Conservation (phyloP, 148 eudicot species). For the Camellia japonica region DNA sequence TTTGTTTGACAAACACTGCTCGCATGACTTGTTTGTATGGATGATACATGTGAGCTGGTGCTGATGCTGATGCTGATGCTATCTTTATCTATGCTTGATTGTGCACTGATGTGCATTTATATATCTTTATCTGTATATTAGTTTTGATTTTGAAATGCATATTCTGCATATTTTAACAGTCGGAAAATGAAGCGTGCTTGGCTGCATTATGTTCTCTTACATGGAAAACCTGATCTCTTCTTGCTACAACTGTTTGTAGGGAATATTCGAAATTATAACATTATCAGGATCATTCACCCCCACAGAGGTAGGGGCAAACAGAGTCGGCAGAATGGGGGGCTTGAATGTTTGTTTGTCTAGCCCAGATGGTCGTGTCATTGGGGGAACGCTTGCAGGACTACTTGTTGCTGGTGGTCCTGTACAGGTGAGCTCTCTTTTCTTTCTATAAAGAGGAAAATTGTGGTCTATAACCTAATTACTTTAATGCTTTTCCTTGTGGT, state of each 20-base stretch:
- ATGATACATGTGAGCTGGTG: neutral
- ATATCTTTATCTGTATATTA: too few relatives aligned
- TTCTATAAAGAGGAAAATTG: neutral
- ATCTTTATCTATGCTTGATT: neutral
- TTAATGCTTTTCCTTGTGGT: neutral
- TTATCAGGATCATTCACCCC: slow-evolving; percentile 75
- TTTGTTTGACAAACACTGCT: neutral
- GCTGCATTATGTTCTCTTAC: neutral
- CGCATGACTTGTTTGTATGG: neutral
- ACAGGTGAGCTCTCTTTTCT: slow-evolving; percentile 20
- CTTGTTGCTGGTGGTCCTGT: slow-evolving; percentile 12
- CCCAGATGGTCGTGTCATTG: slow-evolving; percentile 58
- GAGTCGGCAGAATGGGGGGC: slow-evolving; percentile 43
- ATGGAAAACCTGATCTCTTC: neutral
- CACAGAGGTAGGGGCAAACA: slow-evolving; percentile 45
- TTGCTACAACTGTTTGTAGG: slow-evolving; percentile 30
- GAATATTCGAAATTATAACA: slow-evolving; percentile 69
- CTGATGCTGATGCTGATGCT: neutral
- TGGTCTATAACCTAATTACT: neutral
- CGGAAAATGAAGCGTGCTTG: neutral
- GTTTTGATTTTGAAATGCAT: neutral
- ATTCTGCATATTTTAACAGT: neutral
- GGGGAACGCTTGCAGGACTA: slow-evolving; percentile 22
- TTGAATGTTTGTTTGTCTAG: slow-evolving; percentile 64
- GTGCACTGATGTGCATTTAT: neutral